phyloP scores from a whole-genome alignment of 345 rosid species.

The Populus nigra region DNA sequence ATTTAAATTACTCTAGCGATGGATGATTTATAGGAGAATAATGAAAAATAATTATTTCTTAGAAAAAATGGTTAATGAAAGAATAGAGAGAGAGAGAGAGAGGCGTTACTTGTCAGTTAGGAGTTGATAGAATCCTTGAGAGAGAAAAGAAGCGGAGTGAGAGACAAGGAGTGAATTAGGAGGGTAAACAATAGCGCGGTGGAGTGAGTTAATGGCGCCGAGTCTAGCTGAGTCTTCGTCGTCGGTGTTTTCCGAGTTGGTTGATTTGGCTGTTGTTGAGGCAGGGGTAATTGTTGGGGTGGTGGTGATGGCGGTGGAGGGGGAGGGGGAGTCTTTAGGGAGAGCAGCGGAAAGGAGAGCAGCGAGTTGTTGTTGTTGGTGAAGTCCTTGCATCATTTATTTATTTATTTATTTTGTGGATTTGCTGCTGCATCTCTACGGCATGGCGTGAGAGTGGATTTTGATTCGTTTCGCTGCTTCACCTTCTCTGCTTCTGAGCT shows the following conservation, averaged over 20 bases:
- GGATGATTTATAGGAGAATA: no score
- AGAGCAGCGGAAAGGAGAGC: slow-evolving; percentile 75
- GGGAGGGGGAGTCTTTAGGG: slow-evolving; percentile 45
- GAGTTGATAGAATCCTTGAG: slow-evolving; percentile 80
- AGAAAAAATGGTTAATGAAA: not conserved
- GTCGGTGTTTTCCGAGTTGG: slow-evolving; percentile 32
- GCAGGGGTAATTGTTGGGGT: slow-evolving; percentile 18
- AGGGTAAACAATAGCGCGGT: slow-evolving; percentile 73
- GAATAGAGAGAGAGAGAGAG: not conserved
- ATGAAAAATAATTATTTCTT: not conserved
- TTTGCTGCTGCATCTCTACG: not conserved
- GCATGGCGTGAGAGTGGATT: not conserved
- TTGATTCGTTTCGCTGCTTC: not conserved
- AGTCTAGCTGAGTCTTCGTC: slow-evolving; percentile 62
- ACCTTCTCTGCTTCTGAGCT: not conserved
- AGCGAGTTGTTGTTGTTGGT: slow-evolving; percentile 71
- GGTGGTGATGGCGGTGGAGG: slow-evolving; percentile 10
- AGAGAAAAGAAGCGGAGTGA: slow-evolving; percentile 82
- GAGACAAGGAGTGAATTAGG: slow-evolving; percentile 77
- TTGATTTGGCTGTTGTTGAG: slow-evolving; percentile 18
- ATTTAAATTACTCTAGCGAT: no score
- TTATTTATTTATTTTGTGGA: not conserved
- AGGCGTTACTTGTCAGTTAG: slow-evolving; percentile 63
- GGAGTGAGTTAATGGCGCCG: slow-evolving; percentile 71
- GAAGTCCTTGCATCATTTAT: slow-evolving; percentile 63